Conservation (phyloP, 2,329 filamentous ascomycete species). For the Aspergillus quadrilineatus region DNA sequence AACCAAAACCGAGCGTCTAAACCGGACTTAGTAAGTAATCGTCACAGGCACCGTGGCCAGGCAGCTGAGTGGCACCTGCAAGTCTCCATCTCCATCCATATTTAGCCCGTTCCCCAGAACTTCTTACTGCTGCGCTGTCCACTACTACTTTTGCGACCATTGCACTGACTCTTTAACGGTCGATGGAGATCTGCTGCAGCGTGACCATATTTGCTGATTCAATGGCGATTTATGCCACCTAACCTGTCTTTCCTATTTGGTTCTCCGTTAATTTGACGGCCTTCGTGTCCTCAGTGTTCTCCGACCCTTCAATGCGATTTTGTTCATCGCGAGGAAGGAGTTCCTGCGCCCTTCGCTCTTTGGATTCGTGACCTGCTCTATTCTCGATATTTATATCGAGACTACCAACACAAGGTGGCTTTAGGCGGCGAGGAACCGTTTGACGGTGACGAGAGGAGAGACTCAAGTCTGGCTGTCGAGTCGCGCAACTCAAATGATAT, state of each 20-base stretch:
- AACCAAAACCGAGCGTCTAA: not conserved
- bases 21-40: not conserved
- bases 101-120: constrained; percentile 5
- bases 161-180: not conserved
- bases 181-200: not conserved
- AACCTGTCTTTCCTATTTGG: constrained; percentile 2
- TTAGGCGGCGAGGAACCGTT: constrained; percentile 28
- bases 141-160: not conserved
- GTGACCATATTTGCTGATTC: constrained; percentile 5
- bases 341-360: not conserved
- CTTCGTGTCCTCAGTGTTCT: not conserved
- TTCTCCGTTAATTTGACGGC: constrained; percentile 7
- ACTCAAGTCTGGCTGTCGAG: constrained; percentile 39
- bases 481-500: constrained; percentile 42
- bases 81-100: constrained; percentile 2
- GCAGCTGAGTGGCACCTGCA: constrained; percentile 4
- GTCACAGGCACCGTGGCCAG: constrained; percentile 4
- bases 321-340: not conserved
- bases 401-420: constrained; percentile 31
- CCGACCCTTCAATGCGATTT: constrained; percentile 3
- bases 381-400: not conserved
- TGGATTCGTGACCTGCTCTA: not conserved
- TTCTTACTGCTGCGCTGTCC: constrained; percentile 7
- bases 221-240: constrained; percentile 3
- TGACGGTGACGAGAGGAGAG: constrained; percentile 24